A percentile compares a stretch with the other conserved stretches of the same genome.
phyloP scores from a whole-genome alignment of 345 rosid species.

The Viola odorata region DNA sequence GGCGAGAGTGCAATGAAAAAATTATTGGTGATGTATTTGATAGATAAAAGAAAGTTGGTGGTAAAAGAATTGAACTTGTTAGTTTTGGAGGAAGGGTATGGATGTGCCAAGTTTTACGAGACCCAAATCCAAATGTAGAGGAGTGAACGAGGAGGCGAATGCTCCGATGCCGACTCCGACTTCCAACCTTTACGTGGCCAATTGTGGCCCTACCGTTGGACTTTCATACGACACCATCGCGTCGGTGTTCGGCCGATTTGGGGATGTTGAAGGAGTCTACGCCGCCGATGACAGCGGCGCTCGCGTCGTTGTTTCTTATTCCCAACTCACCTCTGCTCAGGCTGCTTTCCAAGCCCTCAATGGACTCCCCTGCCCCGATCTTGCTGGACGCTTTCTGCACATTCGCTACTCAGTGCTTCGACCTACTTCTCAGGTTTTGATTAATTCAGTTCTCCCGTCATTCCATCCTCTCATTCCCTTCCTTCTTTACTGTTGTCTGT shows the following conservation, averaged over 20 bases:
- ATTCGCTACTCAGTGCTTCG: slow-evolving; percentile 66
- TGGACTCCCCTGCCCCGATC: slow-evolving; percentile 54
- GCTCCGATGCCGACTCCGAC: slow-evolving; percentile 6
- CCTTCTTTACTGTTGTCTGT: neutral
- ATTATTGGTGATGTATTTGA: too few relatives aligned
- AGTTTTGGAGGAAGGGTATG: too few relatives aligned
- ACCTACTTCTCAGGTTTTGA: slow-evolving; percentile 38
- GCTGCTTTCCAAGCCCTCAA: slow-evolving; percentile 49
- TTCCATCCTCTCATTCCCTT: neutral
- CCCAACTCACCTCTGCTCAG: slow-evolving; percentile 43
- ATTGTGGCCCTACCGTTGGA: slow-evolving; percentile 91
- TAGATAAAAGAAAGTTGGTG: too few relatives aligned
- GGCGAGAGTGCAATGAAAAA: too few relatives aligned
- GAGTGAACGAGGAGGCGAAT: slow-evolving; percentile 19
- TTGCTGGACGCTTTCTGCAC: slow-evolving; percentile 63
- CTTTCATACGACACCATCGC: slow-evolving; percentile 48
- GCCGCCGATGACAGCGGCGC: slow-evolving; percentile 86
- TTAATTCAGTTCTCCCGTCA: neutral
- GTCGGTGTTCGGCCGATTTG: slow-evolving; percentile 55
- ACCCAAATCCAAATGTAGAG: too few relatives aligned
- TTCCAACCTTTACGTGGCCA: slow-evolving; percentile 73
- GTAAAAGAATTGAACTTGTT: too few relatives aligned
- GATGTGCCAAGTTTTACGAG: slow-evolving; percentile 55
- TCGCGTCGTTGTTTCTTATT: slow-evolving; percentile 70
- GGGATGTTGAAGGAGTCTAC: slow-evolving; percentile 58